These are phyloP conservation scores for Diplodia corticola DNA, from an alignment of 2,329 filamentous ascomycete species.

Conservation along the genomic window DNA sequence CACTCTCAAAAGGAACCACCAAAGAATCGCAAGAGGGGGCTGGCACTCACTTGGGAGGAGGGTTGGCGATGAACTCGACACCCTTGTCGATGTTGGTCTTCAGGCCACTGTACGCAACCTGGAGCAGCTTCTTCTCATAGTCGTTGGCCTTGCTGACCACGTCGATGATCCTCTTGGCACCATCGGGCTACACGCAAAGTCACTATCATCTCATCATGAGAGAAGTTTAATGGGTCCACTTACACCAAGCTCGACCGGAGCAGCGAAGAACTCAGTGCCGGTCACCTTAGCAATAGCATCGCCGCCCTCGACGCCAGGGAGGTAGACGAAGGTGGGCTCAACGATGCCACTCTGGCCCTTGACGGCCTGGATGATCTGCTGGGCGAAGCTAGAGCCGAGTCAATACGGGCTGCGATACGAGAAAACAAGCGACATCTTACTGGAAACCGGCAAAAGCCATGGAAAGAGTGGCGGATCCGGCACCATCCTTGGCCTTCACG, in stretches of 20 bases:
- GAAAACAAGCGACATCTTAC: conserved; percentile 48
- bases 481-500: conserved; percentile 90
- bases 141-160: conserved; percentile 75
- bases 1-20: neutral
- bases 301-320: conserved; percentile 84
- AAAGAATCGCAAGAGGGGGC: neutral
- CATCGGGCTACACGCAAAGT: conserved; percentile 62
- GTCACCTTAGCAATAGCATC: conserved; percentile 81
- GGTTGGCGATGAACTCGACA: conserved; percentile 83
- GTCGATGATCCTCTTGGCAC: conserved; percentile 83
- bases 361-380: conserved; percentile 85
- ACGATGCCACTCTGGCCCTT: conserved; percentile 91
- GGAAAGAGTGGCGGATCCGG: conserved; percentile 85
- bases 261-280: conserved; percentile 90
- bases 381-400: conserved; percentile 65
- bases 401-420: conserved; percentile 35
- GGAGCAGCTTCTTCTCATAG: conserved; percentile 84
- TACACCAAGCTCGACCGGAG: conserved; percentile 93
- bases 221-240: conserved; percentile 42
- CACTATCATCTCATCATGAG: conserved; percentile 23
- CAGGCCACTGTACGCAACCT: conserved; percentile 72
- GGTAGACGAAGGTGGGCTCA: conserved; percentile 94
- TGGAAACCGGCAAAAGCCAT: conserved; percentile 96
- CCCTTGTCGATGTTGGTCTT: conserved; percentile 95
- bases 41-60: conserved; percentile 53